Evolutionary conservation across 176 grass and related monocot genomes (phyloP), one percentile per base, ranked within the genome.

Genomic region (Chrysopogon serrulatus): DNA sequence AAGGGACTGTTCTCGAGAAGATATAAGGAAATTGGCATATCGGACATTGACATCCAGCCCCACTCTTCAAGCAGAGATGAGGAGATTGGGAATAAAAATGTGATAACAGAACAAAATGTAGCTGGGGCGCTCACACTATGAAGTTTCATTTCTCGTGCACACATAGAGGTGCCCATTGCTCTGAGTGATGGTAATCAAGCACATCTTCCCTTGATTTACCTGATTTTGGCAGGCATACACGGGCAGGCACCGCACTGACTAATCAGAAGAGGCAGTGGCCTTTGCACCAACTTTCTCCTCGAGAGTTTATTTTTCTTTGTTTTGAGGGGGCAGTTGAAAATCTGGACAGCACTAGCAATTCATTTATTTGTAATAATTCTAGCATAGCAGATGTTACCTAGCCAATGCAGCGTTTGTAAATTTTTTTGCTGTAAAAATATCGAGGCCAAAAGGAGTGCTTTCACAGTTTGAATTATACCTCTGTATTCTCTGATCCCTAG

Each of bases 1-100:
- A 28, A 88, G 93, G 30, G 93, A 99, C n/a, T 99, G 97, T 73
- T 92, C 93, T 21, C 87, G 97, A 87, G 97, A 99, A 83, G 97
- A 99, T 66, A 99, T 99, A 71, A 88, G 97, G 87, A 86, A 70
- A 82, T 19, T 99, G 18, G 97, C 97, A 10, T 88, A 94, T 44
- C 85, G 93, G 31, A 99, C 93, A 37, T 32, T 99, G 78, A 92
- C 90, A 69, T 96, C 91, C 24, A 99, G 93, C 65, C 91, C 97
- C 33, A 86, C 90, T 28, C 92, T 99, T 77, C 84, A 99, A 74
- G 78, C 97, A 19, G 97, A 99, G 77, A 87, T 94, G 81, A 96
- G 86, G 71, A 90, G 91, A 88, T 84, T 99, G 65, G 77, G 86
- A 26, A 99, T 99, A 70, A 92, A 99, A 87, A 86, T 75, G 68